These are phyloP conservation scores for Phytophthora fragariaefolia DNA, from an alignment of 352 stramenopile species.

Conservation along the genomic window DNA sequence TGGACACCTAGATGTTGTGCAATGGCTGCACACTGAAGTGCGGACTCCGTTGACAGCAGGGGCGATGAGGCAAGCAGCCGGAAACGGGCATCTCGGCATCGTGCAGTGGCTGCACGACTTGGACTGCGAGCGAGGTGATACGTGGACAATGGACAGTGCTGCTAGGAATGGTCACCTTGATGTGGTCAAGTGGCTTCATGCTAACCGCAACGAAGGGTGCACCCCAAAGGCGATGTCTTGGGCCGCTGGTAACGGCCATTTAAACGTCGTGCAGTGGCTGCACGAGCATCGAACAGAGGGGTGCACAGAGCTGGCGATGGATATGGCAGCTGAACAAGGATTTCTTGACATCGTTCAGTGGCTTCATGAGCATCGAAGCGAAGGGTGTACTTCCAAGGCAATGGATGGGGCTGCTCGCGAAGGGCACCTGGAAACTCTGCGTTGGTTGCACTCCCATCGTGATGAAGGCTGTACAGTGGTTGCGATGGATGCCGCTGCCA, in stretches of 20 bases:
- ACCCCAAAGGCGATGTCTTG: conserved; percentile 30
- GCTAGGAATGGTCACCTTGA: conserved; percentile 23
- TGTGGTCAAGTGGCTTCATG: conserved; percentile 36
- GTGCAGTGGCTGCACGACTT: conserved; percentile 34
- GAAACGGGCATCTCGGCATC: conserved; percentile 22
- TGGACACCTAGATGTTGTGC: conserved; percentile 29
- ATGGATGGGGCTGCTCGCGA: conserved; percentile 23
- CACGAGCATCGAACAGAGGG: conserved; percentile 26
- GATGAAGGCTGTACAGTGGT: conserved; percentile 27
- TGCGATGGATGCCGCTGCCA: conserved; percentile 33
- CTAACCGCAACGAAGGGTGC: conserved; percentile 30
- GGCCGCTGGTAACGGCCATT: conserved; percentile 26
- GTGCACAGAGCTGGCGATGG: conserved; percentile 24
- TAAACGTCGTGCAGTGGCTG: conserved; percentile 33
- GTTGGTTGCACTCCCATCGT: conserved; percentile 25
- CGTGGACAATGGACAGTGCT: conserved; percentile 23
- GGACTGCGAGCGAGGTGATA: conserved; percentile 13
- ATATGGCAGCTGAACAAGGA: conserved; percentile 19
- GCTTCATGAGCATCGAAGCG: conserved; percentile 21
- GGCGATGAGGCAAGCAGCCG: conserved; percentile 31
- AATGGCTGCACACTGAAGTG: conserved; percentile 26
- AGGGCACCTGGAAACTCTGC: conserved; percentile 21
- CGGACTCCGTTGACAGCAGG: conserved; percentile 14
- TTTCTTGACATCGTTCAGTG: conserved; percentile 25
- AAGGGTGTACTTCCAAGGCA: conserved; percentile 26